These are phyloP conservation scores for Calonectria multiphialidica DNA, from an alignment of 2,329 filamentous ascomycete species.

Conservation along the genomic window DNA sequence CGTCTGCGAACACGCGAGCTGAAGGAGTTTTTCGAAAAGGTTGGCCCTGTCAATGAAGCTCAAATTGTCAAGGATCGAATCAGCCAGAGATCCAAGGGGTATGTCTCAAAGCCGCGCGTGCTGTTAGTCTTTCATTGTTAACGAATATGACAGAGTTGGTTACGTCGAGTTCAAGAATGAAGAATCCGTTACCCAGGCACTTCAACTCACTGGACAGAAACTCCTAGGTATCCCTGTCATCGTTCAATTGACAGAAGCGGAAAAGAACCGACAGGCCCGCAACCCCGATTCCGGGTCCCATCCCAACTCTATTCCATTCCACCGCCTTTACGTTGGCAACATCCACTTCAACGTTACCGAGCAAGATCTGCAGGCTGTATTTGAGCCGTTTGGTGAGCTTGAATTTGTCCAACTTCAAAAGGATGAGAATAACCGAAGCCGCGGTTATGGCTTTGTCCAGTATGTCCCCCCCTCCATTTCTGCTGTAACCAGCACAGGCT, in stretches of 20 bases:
- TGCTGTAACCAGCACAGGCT: slow-evolving; percentile 41
- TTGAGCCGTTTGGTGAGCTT: slow-evolving; percentile 96
- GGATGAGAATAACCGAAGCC: slow-evolving; percentile 89
- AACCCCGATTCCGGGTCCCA: slow-evolving; percentile 78
- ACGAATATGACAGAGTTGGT: slow-evolving; percentile 79
- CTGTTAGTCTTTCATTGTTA: neutral
- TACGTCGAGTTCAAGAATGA: slow-evolving; percentile 99
- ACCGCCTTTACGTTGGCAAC: slow-evolving; percentile 98
- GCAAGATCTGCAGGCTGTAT: slow-evolving; percentile 93
- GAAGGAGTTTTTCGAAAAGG: slow-evolving; percentile 94
- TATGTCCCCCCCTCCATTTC: slow-evolving; percentile 64
- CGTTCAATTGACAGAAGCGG: slow-evolving; percentile 97
- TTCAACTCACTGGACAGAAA: slow-evolving; percentile 98
- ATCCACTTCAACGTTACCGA: slow-evolving; percentile 99
- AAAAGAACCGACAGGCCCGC: slow-evolving; percentile 98
- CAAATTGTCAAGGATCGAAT: slow-evolving; percentile 99
- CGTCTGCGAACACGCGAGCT: slow-evolving; percentile 92
- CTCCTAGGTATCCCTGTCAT: slow-evolving; percentile 99
- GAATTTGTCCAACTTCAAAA: slow-evolving; percentile 98
- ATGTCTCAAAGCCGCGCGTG: slow-evolving; percentile 51
- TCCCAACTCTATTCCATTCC: slow-evolving; percentile 91
- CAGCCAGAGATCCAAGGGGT: slow-evolving; percentile 98
- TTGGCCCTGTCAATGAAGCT: slow-evolving; percentile 94
- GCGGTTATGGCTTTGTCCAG: slow-evolving; percentile 99
- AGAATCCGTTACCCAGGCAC: slow-evolving; percentile 91